Percentiles rank a stretch among this genome's conserved stretches.
Evolutionary conservation across 352 stramenopile genomes (phyloP).

Genomic region (Pythium plurisporium): DNA sequence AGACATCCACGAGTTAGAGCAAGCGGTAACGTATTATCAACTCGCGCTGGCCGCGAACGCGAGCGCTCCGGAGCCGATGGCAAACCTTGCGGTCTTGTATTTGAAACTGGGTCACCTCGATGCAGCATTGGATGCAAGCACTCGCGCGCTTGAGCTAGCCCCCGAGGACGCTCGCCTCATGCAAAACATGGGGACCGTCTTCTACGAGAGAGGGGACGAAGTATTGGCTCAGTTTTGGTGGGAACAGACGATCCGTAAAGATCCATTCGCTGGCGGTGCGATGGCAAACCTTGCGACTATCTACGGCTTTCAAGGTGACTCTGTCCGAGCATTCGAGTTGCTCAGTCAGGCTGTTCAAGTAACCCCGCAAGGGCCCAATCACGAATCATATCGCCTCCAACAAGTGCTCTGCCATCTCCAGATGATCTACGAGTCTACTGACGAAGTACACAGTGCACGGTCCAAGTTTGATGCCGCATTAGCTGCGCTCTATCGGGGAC

Average conservation of each 20-base stretch:
- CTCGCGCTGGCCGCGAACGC: slow-evolving; percentile 6
- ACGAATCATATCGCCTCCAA: slow-evolving; percentile 17
- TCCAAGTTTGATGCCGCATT: slow-evolving; percentile 14
- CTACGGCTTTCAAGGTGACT: slow-evolving; percentile 19
- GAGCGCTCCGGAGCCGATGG: slow-evolving; percentile 10
- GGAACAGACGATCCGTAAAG: background rate
- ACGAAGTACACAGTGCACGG: slow-evolving; percentile 14
- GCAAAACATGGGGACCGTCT: slow-evolving; percentile 28
- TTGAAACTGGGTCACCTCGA: slow-evolving; percentile 8
- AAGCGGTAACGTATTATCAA: slow-evolving; percentile 17
- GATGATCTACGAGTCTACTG: slow-evolving; percentile 24
- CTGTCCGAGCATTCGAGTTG: background rate
- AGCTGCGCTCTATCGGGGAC: background rate
- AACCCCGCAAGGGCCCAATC: background rate
- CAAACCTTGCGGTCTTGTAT: slow-evolving; percentile 22
- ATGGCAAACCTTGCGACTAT: slow-evolving; percentile 19
- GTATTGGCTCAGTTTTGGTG: slow-evolving; percentile 13
- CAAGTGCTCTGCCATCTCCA: slow-evolving; percentile 18
- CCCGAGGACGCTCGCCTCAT: slow-evolving; percentile 21
- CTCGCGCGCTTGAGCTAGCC: slow-evolving; percentile 6
- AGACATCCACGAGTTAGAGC: background rate
- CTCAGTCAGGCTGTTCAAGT: background rate
- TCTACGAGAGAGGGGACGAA: background rate
- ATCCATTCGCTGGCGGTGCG: slow-evolving; percentile 11
- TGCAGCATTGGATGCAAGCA: slow-evolving; percentile 9